These are phyloP conservation scores for Wickerhamiella australiensis DNA, from an alignment of 805 yeast genomes.

Conservation along the genomic window DNA sequence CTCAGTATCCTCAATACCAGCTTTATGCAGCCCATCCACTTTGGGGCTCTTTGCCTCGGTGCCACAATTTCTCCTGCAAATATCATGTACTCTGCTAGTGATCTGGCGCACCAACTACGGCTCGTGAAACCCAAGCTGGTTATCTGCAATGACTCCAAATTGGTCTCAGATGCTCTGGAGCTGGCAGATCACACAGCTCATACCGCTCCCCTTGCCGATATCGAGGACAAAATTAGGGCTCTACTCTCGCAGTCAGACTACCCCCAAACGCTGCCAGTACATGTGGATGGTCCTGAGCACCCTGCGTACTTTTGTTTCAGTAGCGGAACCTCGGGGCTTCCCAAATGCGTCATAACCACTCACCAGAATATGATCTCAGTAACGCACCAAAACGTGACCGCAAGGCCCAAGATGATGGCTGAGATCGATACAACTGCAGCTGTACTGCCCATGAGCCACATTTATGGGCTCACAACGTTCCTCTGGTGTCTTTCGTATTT, in stretches of 20 bases:
- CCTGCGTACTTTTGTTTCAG: slow-evolving; percentile 26
- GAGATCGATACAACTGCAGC: slow-evolving; percentile 25
- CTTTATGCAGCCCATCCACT: slow-evolving; percentile 24
- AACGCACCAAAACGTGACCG: slow-evolving; percentile 21
- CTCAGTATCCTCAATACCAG: slow-evolving; percentile 25
- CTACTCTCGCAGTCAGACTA: neutral
- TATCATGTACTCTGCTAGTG: slow-evolving; percentile 23
- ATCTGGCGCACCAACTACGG: slow-evolving; percentile 23
- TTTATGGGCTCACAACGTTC: slow-evolving; percentile 26
- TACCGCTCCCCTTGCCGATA: slow-evolving; percentile 1
- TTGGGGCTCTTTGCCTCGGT: slow-evolving; percentile 22
- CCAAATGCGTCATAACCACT: slow-evolving; percentile 61
- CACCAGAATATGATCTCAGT: slow-evolving; percentile 41
- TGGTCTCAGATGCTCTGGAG: neutral
- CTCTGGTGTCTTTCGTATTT: slow-evolving; percentile 19
- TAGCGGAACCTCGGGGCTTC: slow-evolving; percentile 41
- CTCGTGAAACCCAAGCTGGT: slow-evolving; percentile 19
- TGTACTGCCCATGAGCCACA: slow-evolving; percentile 27
- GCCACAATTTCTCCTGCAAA: slow-evolving; percentile 27
- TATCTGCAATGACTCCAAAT: slow-evolving; percentile 14
- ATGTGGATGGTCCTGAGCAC: slow-evolving; percentile 14
- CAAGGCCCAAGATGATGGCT: neutral
- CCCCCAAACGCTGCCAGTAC: neutral
- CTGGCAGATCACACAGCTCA: slow-evolving; percentile 8
- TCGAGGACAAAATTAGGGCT: neutral